phyloP scores from a whole-genome alignment of 306 rosid genomes.

The Malus domestica region ASM211411v1 NC_041805.1:33666001-33666500 shows the following conservation, averaged over 20 bases:
- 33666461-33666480: too few species aligned
- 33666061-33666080: conserved; percentile 67
- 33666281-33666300: background rate
- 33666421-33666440: too few species aligned
- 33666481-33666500: too few species aligned
- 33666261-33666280: background rate
- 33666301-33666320: background rate
- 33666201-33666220: conserved; percentile 91
- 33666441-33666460: too few species aligned
- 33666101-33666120: conserved; percentile 79
- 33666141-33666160: conserved; percentile 94
- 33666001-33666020: conserved; percentile 49
- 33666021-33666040: conserved; percentile 74
- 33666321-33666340: too few species aligned
- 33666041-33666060: conserved; percentile 85
- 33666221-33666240: conserved; percentile 98
- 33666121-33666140: conserved; percentile 74
- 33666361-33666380: too few species aligned
- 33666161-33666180: conserved; percentile 67
- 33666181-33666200: conserved; percentile 77
- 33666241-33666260: conserved; percentile 14
- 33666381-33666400: too few species aligned
- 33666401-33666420: too few species aligned
- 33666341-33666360: too few species aligned
- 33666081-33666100: conserved; percentile 90